These are phyloP conservation scores for Umbilicaria muhlenbergii DNA, from an alignment of 495 filamentous ascomycete species.

Conservation along the genomic window DNA sequence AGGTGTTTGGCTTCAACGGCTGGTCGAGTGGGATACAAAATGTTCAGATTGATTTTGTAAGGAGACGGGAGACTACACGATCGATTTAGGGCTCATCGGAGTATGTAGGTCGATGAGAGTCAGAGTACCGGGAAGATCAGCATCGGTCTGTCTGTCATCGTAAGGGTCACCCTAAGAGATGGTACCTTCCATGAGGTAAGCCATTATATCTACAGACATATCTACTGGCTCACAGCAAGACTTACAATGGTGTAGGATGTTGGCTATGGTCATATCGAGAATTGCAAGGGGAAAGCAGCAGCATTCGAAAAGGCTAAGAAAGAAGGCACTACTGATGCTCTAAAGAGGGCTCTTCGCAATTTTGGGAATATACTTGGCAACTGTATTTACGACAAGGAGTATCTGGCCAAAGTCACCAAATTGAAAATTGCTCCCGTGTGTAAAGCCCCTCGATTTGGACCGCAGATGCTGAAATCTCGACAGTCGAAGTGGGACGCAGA, in stretches of 20 bases:
- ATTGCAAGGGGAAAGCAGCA: conserved; percentile 81
- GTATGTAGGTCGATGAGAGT: conserved; percentile 45
- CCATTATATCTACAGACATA: background rate
- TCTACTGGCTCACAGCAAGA: background rate
- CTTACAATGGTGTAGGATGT: conserved; percentile 45
- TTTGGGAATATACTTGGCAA: conserved; percentile 96
- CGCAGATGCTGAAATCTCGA: conserved; percentile 3
- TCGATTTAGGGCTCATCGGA: background rate
- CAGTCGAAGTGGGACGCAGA: conserved; percentile 55
- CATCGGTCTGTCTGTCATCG: conserved; percentile 72
- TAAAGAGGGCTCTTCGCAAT: conserved; percentile 78
- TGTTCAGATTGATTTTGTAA: conserved; percentile 80
- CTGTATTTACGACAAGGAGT: conserved; percentile 94
- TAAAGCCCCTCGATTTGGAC: background rate
- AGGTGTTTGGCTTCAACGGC: conserved; percentile 97
- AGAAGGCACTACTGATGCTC: conserved; percentile 83
- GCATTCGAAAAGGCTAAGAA: conserved; percentile 98
- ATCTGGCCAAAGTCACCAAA: conserved; percentile 68
- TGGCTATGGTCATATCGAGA: conserved; percentile 90
- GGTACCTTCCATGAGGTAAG: conserved; percentile 78
- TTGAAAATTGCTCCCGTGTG: conserved; percentile 51
- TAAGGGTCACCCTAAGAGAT: conserved; percentile 77
- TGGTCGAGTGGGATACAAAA: conserved; percentile 87
- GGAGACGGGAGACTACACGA: conserved; percentile 7
- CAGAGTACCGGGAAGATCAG: conserved; percentile 50